Percentiles rank a stretch among this genome's conserved stretches.
phyloP scores from a whole-genome alignment of 352 stramenopile species.

The Phytophthora fragariae region DNA sequence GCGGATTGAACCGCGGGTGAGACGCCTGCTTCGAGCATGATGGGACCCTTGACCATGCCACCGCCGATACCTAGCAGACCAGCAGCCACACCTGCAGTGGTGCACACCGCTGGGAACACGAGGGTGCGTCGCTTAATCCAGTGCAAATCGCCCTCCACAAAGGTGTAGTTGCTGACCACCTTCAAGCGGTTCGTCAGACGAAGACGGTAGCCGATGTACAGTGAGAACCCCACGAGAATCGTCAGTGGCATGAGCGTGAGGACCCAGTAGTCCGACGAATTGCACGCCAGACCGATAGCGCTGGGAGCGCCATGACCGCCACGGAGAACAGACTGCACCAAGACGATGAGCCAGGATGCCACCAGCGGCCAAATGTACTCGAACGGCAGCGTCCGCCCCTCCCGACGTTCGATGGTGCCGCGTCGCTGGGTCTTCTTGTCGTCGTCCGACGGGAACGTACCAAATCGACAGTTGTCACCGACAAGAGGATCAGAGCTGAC shows the following conservation, averaged over 20 bases:
- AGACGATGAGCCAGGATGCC: not conserved
- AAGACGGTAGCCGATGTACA: conserved; percentile 8
- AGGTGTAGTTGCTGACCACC: conserved; percentile 2
- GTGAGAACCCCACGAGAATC: not conserved
- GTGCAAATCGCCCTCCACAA: conserved; percentile 9
- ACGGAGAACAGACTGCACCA: not conserved
- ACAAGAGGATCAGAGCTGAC: not conserved
- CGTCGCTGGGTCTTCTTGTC: not conserved
- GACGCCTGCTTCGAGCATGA: conserved; percentile 1
- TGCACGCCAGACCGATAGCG: not conserved
- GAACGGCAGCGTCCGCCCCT: not conserved
- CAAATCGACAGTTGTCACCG: not conserved
- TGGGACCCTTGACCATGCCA: conserved; percentile 3
- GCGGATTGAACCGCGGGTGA: not conserved
- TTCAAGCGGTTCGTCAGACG: conserved; percentile 7
- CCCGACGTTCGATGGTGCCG: not conserved
- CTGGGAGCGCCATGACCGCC: not conserved
- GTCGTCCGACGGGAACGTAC: conserved; percentile 1
- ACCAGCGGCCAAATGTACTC: conserved; percentile 3
- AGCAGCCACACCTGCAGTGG: not conserved
- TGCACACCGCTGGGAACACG: not conserved
- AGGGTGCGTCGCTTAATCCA: not conserved
- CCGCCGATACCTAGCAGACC: conserved; percentile 4
- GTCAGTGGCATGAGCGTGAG: conserved; percentile 6
- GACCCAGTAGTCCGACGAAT: conserved; percentile 1